phyloP scores from a whole-genome alignment of 2,329 filamentous ascomycete genomes.

The Aschersonia sp. region DNA sequence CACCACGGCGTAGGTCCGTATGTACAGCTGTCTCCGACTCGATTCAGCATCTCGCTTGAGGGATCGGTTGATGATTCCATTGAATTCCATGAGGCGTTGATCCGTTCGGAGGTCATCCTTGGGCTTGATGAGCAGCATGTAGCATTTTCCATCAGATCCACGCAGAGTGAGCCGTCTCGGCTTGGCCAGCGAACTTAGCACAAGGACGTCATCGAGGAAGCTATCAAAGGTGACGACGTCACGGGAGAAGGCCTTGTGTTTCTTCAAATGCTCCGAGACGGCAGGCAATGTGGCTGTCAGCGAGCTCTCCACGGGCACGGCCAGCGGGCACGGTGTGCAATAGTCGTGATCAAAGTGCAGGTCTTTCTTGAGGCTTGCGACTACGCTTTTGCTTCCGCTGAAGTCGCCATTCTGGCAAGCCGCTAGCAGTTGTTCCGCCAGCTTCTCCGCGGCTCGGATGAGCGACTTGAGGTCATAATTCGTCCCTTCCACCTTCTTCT shows the following conservation, averaged over 20 bases:
- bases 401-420: constrained; percentile 68
- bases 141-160: constrained; percentile 77
- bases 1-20: constrained; percentile 93
- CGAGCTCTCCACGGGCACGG: constrained; percentile 77
- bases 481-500: constrained; percentile 36
- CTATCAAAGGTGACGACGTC: constrained; percentile 71
- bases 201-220: constrained; percentile 78
- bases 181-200: constrained; percentile 82
- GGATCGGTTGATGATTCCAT: constrained; percentile 91
- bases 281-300: constrained; percentile 71
- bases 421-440: constrained; percentile 67
- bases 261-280: constrained; percentile 54
- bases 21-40: constrained; percentile 79
- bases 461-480: constrained; percentile 52
- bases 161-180: constrained; percentile 79
- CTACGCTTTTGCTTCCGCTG: constrained; percentile 50
- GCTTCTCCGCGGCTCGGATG: constrained; percentile 64
- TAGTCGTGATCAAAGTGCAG: constrained; percentile 72
- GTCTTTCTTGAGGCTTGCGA: constrained; percentile 62
- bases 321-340: constrained; percentile 67
- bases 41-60: constrained; percentile 85
- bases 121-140: constrained; percentile 89
- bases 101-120: constrained; percentile 97
- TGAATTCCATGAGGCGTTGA: constrained; percentile 98
- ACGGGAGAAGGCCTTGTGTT: constrained; percentile 75